phyloP scores from a whole-genome alignment of 352 stramenopile genomes.

The Phytophthora podocarpi region DNA sequence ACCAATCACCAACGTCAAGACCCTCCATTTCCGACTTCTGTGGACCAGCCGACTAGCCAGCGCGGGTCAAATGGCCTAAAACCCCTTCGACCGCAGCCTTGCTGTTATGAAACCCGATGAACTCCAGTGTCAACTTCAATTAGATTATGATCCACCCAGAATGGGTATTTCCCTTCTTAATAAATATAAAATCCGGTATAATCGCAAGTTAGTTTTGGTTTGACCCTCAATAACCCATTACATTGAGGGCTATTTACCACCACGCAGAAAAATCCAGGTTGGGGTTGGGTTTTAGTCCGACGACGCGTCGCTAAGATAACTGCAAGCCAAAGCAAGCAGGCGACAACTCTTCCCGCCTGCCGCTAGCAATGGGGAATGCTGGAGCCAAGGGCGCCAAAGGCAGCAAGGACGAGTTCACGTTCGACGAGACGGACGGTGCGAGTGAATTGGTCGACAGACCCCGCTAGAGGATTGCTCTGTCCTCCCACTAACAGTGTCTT shows the following conservation, averaged over 20 bases:
- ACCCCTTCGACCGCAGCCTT: slow-evolving; percentile 5
- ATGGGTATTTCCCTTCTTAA: too few relatives aligned
- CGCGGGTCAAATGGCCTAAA: neutral
- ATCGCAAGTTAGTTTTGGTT: too few relatives aligned
- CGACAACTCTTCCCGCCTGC: slow-evolving; percentile 5
- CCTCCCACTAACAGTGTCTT: neutral
- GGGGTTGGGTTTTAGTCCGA: too few relatives aligned
- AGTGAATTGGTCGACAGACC: too few relatives aligned
- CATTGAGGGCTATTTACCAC: too few relatives aligned
- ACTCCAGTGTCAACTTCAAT: too few relatives aligned
- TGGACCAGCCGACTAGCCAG: neutral
- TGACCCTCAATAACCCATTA: too few relatives aligned
- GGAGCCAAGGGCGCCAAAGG: slow-evolving; percentile 55
- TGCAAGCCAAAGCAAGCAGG: too few relatives aligned
- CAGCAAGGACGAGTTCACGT: slow-evolving; percentile 84
- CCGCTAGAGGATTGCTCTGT: neutral
- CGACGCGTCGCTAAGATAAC: too few relatives aligned
- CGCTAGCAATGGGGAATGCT: slow-evolving; percentile 54
- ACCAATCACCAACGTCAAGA: neutral
- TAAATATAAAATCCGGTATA: too few relatives aligned
- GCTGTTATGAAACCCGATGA: neutral
- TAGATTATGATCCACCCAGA: too few relatives aligned
- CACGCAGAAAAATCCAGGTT: too few relatives aligned
- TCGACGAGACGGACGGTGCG: slow-evolving; percentile 68
- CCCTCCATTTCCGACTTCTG: neutral